Conservation (phyloP, 495 filamentous ascomycete species). For the Xylaria grammica region DNA sequence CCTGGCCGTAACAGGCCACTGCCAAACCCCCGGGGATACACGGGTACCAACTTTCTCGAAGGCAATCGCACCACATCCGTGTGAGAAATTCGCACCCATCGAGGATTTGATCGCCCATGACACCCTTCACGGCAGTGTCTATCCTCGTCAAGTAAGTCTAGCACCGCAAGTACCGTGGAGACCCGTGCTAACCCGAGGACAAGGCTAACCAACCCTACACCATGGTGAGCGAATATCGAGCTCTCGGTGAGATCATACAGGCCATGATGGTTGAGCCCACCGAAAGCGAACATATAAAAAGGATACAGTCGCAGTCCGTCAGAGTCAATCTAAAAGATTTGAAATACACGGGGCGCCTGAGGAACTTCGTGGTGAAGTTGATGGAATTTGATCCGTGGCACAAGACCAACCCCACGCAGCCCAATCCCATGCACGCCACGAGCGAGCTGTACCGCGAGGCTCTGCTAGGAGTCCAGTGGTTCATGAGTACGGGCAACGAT, state of each 20-base stretch:
- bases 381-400: constrained; percentile 35
- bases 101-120: constrained; percentile 24
- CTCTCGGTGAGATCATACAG: constrained; percentile 36
- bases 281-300: constrained; percentile 10
- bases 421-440: constrained; percentile 23
- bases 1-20: constrained; percentile 41
- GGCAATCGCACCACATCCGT: constrained; percentile 25
- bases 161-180: neutral
- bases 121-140: constrained; percentile 17
- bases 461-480: constrained; percentile 9
- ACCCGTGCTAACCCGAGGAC: constrained; percentile 16
- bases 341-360: constrained; percentile 27
- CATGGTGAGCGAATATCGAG: constrained; percentile 34
- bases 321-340: constrained; percentile 20
- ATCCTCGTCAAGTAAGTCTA: constrained; percentile 31
- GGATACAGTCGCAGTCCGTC: constrained; percentile 9
- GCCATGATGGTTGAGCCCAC: constrained; percentile 36
- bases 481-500: neutral
- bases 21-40: constrained; percentile 15
- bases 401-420: neutral
- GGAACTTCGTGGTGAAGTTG: constrained; percentile 29
- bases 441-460: constrained; percentile 19
- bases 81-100: constrained; percentile 5
- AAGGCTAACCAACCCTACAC: constrained; percentile 37
- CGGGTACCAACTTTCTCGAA: constrained; percentile 19